Conservation (phyloP, 306 rosid genomes). For the Corylus americana region DNA sequence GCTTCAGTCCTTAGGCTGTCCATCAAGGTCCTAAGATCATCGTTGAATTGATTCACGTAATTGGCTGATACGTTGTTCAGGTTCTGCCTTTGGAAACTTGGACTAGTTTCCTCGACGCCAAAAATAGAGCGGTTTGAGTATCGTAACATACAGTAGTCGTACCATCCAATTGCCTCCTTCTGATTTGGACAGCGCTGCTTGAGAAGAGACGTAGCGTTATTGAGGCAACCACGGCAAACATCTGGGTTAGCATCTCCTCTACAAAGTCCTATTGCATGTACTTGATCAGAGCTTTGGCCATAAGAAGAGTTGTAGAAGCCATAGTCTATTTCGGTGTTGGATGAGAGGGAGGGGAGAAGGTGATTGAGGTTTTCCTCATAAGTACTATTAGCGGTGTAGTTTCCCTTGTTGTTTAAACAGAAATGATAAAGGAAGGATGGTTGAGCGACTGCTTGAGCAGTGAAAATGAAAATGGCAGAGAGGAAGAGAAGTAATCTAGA, state of each 20-base stretch:
- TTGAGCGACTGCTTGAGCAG: slow-evolving; percentile 29
- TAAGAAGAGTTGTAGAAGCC: slow-evolving; percentile 44
- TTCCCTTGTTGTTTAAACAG: slow-evolving; percentile 33
- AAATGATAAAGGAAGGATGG: neutral
- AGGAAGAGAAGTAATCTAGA: slow-evolving; percentile 17
- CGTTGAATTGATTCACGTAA: slow-evolving; percentile 24
- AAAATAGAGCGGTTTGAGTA: slow-evolving; percentile 42
- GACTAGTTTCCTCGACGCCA: slow-evolving; percentile 15
- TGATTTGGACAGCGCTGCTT: slow-evolving; percentile 40
- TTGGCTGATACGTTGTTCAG: neutral
- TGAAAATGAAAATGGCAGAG: slow-evolving; percentile 8
- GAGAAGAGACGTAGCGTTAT: slow-evolving; percentile 33
- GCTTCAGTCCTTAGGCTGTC: slow-evolving; percentile 22
- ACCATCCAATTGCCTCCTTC: slow-evolving; percentile 50
- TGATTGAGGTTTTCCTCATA: slow-evolving; percentile 45
- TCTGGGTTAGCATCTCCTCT: slow-evolving; percentile 44
- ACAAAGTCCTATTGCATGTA: slow-evolving; percentile 42
- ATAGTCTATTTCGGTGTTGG: slow-evolving; percentile 21
- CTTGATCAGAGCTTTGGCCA: slow-evolving; percentile 38
- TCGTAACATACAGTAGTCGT: slow-evolving; percentile 41
- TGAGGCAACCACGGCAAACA: slow-evolving; percentile 48
- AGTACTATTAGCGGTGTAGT: slow-evolving; percentile 49
- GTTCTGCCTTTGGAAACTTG: neutral
- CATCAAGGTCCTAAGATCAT: slow-evolving; percentile 26
- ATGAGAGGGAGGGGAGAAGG: slow-evolving; percentile 42